Conservation (phyloP, 768 basidiomycete species). For the Asterophora lycoperdoides region DNA sequence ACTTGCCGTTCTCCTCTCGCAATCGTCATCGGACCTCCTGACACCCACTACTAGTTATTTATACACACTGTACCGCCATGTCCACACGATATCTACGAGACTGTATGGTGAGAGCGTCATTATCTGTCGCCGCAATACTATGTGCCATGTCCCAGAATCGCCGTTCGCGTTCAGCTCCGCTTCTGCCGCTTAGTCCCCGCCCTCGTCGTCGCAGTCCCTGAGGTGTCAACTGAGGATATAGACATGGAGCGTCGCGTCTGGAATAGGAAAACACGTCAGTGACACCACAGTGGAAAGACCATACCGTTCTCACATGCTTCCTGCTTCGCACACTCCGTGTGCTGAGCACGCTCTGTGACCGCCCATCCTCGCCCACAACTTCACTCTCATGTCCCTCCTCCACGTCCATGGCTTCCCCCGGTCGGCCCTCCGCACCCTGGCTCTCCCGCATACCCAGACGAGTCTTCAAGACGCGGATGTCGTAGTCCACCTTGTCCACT, state of each 20-base stretch:
- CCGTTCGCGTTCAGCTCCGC: slow-evolving; percentile 31
- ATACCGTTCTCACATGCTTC: slow-evolving; percentile 47
- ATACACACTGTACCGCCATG: slow-evolving; percentile 1
- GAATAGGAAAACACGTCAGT: slow-evolving; percentile 2
- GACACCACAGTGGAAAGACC: neutral
- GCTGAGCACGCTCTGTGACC: slow-evolving; percentile 65
- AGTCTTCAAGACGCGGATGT: slow-evolving; percentile 67
- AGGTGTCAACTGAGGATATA: slow-evolving; percentile 71
- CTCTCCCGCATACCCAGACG: slow-evolving; percentile 52
- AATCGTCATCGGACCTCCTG: neutral
- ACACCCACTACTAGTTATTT: neutral
- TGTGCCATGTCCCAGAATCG: neutral
- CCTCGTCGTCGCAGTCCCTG: slow-evolving; percentile 45
- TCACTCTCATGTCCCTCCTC: slow-evolving; percentile 42
- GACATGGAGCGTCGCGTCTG: slow-evolving; percentile 66
- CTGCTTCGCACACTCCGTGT: slow-evolving; percentile 53
- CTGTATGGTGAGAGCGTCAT: neutral
- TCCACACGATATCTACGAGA: neutral
- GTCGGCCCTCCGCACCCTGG: slow-evolving; percentile 32
- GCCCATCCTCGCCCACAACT: slow-evolving; percentile 41
- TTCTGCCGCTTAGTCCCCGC: slow-evolving; percentile 57
- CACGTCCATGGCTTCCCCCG: slow-evolving; percentile 44
- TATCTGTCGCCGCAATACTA: neutral
- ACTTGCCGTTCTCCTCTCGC: neutral
- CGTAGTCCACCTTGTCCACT: slow-evolving; percentile 83